Percentiles rank a stretch among this genome's conserved stretches.
Evolutionary conservation across 805 yeast species (phyloP).

Genomic region (Cyberlindnera bimundalis): DNA sequence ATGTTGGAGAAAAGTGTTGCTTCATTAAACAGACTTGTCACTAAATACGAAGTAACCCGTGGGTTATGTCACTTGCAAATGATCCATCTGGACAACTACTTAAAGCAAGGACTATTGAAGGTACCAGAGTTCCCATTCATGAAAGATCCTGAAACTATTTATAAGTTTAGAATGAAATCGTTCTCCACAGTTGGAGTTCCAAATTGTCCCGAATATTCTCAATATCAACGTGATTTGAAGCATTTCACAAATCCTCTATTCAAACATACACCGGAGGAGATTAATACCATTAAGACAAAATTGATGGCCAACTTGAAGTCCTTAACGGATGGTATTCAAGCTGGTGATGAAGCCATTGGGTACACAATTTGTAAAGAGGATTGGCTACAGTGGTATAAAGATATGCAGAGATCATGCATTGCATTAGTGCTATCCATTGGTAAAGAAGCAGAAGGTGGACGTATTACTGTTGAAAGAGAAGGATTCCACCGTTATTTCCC

Average conservation of each 20-base stretch:
- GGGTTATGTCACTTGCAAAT: slow-evolving; percentile 33
- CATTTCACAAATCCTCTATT: slow-evolving; percentile 7
- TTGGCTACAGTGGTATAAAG: slow-evolving; percentile 31
- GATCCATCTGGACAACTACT: slow-evolving; percentile 30
- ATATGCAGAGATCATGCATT: slow-evolving; percentile 30
- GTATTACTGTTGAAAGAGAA: slow-evolving; percentile 29
- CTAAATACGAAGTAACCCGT: slow-evolving; percentile 24
- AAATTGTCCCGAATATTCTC: slow-evolving; percentile 40
- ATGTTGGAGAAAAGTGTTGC: slow-evolving; percentile 24
- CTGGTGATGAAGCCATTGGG: slow-evolving; percentile 19
- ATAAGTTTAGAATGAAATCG: slow-evolving; percentile 68
- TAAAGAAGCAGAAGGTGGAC: slow-evolving; percentile 12
- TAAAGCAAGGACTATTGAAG: slow-evolving; percentile 26
- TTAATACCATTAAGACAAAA: slow-evolving; percentile 5
- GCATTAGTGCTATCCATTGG: slow-evolving; percentile 23
- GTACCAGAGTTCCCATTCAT: slow-evolving; percentile 28
- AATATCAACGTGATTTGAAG: slow-evolving; percentile 25
- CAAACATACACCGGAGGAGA: slow-evolving; percentile 7
- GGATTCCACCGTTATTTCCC: slow-evolving; percentile 49
- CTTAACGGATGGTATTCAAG: slow-evolving; percentile 19
- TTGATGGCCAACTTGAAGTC: slow-evolving; percentile 11
- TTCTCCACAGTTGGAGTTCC: slow-evolving; percentile 82
- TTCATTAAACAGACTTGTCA: slow-evolving; percentile 1
- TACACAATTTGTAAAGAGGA: slow-evolving; percentile 29
- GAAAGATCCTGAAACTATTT: slow-evolving; percentile 33